These are phyloP conservation scores for Asterochloris sp. DNA, from an alignment of 139 green algal genomes.

Conservation along the genomic window DNA sequence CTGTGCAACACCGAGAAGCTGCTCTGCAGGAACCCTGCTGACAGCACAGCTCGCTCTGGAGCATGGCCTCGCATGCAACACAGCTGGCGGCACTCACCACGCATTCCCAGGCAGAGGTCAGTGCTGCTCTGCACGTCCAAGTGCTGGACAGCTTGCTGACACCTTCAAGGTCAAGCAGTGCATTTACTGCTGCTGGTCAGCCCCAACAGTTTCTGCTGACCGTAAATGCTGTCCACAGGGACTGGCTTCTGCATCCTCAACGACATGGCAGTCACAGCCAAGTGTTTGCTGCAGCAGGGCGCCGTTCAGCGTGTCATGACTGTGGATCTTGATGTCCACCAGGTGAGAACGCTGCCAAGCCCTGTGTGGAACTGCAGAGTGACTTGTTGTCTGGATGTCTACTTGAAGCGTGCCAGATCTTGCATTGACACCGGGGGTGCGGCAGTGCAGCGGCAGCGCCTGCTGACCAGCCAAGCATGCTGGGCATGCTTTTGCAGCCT, in stretches of 20 bases:
- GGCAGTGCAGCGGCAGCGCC: too few relatives aligned
- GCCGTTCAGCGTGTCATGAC: constrained; percentile 61
- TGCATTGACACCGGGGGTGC: too few relatives aligned
- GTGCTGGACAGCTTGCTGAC: too few relatives aligned
- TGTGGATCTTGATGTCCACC: constrained; percentile 90
- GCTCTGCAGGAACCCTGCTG: constrained; percentile 71
- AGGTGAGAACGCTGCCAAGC: constrained; percentile 30
- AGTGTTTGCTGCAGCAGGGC: constrained; percentile 42
- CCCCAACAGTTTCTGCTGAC: too few relatives aligned
- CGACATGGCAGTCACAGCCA: constrained; percentile 73
- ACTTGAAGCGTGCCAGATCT: not conserved
- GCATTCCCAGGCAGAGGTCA: constrained; percentile 33
- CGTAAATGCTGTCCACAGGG: constrained; percentile 29
- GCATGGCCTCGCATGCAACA: constrained; percentile 76
- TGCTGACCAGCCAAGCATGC: too few relatives aligned
- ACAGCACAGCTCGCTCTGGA: constrained; percentile 80
- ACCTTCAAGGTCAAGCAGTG: too few relatives aligned
- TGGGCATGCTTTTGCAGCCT: too few relatives aligned
- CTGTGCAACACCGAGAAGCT: not conserved
- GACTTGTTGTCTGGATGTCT: too few relatives aligned
- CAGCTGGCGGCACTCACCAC: constrained; percentile 84
- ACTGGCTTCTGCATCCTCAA: constrained; percentile 90
- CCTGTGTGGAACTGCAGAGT: not conserved
- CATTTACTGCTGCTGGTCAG: too few relatives aligned
- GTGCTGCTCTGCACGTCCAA: too few relatives aligned